Base-by-base conservation (phyloP, 192 early-diverging fungal species). In the Umbelopsis sp. region DNA sequence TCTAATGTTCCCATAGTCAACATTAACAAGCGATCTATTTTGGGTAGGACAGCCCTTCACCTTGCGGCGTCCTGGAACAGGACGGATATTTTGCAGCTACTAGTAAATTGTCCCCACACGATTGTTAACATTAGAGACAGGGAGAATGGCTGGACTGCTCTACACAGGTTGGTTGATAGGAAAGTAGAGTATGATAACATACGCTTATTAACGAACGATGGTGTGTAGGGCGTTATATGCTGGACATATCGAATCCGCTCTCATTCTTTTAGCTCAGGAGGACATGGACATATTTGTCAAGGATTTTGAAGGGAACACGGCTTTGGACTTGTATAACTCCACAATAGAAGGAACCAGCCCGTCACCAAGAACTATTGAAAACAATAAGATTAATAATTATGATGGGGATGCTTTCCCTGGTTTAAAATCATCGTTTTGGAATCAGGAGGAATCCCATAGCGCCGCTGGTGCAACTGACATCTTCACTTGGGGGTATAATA, bases 401-500 rank as follows among this genome's bases (percentile, higher is more conserved):
- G 55, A 61, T 61, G 6, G 55, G 6, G 27, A 61, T 35, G 27
- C 13, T 18, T 61, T 27, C 15, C 33, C 11, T 13, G 12, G 27
- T 2, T 12, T 30, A 6, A 61, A 61, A 35, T 61, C 55, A 16
- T 20, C 55, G 55, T 25, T 7, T 35, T 27, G 27, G 27, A 25
- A n/a, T 12, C 16, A 1, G 2, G 55, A 61, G 6, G 55, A 61
- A 35, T 2, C 25, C 6, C 27, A 27, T 15, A 30, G 55, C 15
- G 8, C 27, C 3, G 46, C 16, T 4, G 76, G 76, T 16, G 74
- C 68, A 22, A 75, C 74, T 0, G 78, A 80, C 46, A 66, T 93
- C 1, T 94, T 90, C 75, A 90, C 88, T 1, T 94, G 92, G 92
- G 92, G 92, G 27, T 71, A 80, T 25, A 93, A 93, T 46, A 77